These are phyloP conservation scores for Tausonia pullulans DNA, from an alignment of 1,284 basidiomycete species.

Conservation along the genomic window DNA sequence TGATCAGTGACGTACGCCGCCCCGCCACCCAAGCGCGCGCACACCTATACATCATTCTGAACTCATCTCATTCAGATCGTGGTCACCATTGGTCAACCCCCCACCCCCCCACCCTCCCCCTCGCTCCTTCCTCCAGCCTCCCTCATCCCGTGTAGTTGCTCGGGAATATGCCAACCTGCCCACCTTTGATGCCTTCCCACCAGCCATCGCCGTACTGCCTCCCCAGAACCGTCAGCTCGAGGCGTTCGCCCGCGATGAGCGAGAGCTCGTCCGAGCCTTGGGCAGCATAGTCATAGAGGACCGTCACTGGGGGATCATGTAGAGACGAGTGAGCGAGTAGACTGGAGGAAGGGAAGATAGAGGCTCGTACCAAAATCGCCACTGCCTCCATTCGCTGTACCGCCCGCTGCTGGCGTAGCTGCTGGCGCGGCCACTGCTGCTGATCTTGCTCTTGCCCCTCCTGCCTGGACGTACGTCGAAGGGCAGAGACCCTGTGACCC, in stretches of 20 bases:
- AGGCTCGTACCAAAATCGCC: not conserved
- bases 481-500: slow-evolving; percentile 12
- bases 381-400: not conserved
- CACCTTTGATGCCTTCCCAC: slow-evolving; percentile 10
- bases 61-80: too few relatives aligned
- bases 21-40: too few relatives aligned
- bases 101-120: not conserved
- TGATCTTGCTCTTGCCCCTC: not conserved
- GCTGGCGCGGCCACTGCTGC: not conserved
- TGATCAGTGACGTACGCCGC: too few relatives aligned
- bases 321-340: not conserved
- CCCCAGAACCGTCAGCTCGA: slow-evolving; percentile 8
- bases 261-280: slow-evolving; percentile 14
- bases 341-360: not conserved
- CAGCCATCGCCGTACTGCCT: slow-evolving; percentile 12
- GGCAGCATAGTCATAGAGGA: slow-evolving; percentile 8
- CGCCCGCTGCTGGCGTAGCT: not conserved
- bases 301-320: not conserved
- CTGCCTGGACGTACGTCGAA: slow-evolving; percentile 10
- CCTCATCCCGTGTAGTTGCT: not conserved
- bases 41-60: too few relatives aligned
- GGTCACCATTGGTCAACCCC: not conserved
- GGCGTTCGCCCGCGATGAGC: slow-evolving; percentile 2
- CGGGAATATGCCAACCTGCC: slow-evolving; percentile 8
- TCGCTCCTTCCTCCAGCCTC: too few relatives aligned